Conservation (phyloP, 768 basidiomycete species). For the Serpula lacrymans region DNA sequence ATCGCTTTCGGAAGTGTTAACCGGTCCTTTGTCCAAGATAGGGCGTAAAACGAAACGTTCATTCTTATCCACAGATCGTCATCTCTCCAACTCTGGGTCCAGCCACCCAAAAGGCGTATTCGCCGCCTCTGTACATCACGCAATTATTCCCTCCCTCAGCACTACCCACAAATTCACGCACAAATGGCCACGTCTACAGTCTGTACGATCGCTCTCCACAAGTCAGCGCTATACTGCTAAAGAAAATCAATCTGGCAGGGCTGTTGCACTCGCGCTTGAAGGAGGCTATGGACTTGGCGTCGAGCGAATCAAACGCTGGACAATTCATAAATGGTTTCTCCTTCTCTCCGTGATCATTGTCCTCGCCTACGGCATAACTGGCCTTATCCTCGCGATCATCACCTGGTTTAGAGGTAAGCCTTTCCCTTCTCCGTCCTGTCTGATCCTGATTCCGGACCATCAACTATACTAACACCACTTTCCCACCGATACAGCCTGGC, state of each 20-base stretch:
- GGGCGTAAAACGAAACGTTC: too few species aligned
- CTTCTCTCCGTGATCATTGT: constrained; percentile 52
- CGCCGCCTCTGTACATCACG: constrained; percentile 25
- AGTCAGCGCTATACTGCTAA: constrained; percentile 1
- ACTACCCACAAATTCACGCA: constrained; percentile 37
- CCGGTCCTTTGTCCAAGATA: too few species aligned
- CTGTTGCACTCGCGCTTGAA: constrained; percentile 27
- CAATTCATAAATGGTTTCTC: constrained; percentile 58
- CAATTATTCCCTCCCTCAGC: constrained; percentile 28
- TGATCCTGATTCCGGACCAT: neutral
- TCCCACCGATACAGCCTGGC: constrained; percentile 52
- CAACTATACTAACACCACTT: constrained; percentile 5
- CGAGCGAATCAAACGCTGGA: constrained; percentile 49
- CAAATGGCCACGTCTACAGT: constrained; percentile 11
- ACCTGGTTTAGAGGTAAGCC: constrained; percentile 59
- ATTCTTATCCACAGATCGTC: too few species aligned
- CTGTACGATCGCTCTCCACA: neutral
- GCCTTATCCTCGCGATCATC: constrained; percentile 47
- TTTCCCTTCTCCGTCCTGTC: neutral
- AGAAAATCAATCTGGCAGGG: constrained; percentile 2
- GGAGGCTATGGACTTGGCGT: constrained; percentile 37
- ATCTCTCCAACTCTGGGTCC: neutral
- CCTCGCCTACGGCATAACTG: constrained; percentile 50
- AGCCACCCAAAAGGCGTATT: constrained; percentile 6
- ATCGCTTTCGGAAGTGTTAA: too few species aligned